A percentile compares a stretch with the other conserved stretches of the same genome.
Conservation (phyloP, 2,329 filamentous ascomycete genomes). For the Cordyceps cateniannulata region DNA sequence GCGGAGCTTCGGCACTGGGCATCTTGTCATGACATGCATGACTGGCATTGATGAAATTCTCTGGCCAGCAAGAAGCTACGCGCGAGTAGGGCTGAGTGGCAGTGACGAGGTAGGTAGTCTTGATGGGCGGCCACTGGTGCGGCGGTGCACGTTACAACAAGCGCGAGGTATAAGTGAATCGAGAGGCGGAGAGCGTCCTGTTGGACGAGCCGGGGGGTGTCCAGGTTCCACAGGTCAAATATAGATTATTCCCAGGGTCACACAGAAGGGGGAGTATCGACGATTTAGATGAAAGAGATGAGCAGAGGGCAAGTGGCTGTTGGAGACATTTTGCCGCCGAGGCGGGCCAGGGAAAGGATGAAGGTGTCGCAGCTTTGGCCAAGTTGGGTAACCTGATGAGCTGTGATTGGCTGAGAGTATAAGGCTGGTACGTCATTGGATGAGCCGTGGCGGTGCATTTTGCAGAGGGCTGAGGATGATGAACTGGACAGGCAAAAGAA, state of each 20-base stretch:
- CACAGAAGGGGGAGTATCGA: not conserved
- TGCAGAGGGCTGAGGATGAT: not conserved
- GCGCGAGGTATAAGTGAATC: constrained; percentile 5
- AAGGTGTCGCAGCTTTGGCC: constrained; percentile 10
- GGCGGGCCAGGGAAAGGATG: not conserved
- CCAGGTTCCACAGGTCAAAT: not conserved
- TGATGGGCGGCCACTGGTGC: not conserved
- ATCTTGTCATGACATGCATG: not conserved
- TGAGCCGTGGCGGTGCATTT: not conserved
- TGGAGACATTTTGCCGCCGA: constrained; percentile 7
- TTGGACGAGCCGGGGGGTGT: not conserved
- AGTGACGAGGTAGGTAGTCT: not conserved
- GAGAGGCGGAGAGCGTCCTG: not conserved
- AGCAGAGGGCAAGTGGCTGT: not conserved
- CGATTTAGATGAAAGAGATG: not conserved
- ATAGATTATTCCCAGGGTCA: not conserved
- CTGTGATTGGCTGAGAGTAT: constrained; percentile 3
- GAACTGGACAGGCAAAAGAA: not conserved
- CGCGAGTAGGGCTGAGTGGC: not conserved
- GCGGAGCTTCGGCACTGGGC: not conserved
- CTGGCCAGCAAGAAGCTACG: not conserved
- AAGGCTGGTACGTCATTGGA: not conserved
- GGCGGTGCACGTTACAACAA: constrained; percentile 8
- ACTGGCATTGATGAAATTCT: not conserved
- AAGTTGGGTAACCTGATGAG: not conserved